Conservation (phyloP, 306 rosid genomes). For the Biancaea sappan region DNA sequence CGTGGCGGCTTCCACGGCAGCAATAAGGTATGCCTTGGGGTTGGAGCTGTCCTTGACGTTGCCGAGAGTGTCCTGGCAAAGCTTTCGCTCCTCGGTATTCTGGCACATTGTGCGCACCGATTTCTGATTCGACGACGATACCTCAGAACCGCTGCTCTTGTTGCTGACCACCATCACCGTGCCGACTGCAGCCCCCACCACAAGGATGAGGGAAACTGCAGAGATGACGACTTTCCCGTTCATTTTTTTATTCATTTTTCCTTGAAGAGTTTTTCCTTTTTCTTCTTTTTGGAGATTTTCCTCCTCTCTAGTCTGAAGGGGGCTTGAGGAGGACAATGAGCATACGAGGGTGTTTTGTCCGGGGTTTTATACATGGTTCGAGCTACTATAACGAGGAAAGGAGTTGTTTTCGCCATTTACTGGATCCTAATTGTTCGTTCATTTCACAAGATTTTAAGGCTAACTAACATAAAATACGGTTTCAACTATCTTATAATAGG, state of each 20-base stretch:
- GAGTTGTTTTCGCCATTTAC: not conserved
- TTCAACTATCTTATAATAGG: not conserved
- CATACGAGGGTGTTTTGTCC: not conserved
- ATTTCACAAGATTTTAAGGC: not conserved
- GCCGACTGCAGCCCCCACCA: constrained; percentile 67
- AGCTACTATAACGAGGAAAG: not conserved
- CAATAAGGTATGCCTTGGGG: constrained; percentile 48
- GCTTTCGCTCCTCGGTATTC: constrained; percentile 40
- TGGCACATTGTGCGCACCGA: constrained; percentile 43
- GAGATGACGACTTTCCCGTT: constrained; percentile 46
- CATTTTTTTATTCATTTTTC: constrained; percentile 31
- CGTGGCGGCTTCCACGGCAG: constrained; percentile 41
- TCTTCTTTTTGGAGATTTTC: not conserved
- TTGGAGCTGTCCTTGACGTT: constrained; percentile 23
- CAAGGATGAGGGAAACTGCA: constrained; percentile 53
- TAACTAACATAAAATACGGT: no score
- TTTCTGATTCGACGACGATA: constrained; percentile 33
- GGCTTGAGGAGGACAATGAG: not conserved
- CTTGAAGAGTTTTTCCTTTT: not conserved
- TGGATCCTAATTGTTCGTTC: not conserved
- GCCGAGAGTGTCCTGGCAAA: constrained; percentile 50
- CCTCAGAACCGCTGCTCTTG: not conserved
- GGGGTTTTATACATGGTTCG: not conserved
- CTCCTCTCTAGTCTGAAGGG: no score
- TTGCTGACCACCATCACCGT: constrained; percentile 41